Percentiles rank a stretch among this genome's conserved stretches.
Conservation (phyloP, 2,329 filamentous ascomycete species). For the Aspergillus ruber region DNA sequence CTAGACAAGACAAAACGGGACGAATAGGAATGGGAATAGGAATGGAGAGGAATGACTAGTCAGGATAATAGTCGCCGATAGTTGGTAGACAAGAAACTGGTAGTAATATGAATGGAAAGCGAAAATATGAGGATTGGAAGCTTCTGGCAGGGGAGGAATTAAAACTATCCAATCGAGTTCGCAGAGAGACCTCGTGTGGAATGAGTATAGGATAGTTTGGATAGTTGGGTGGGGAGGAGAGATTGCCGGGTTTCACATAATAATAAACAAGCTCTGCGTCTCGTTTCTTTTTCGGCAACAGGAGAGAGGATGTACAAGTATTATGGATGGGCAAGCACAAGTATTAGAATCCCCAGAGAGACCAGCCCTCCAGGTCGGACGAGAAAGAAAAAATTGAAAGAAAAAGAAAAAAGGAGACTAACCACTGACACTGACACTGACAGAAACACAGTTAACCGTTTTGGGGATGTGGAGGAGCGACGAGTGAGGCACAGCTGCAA, state of each 20-base stretch:
- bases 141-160: neutral
- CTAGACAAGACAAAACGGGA: too few species aligned
- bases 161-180: neutral
- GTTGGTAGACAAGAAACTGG: neutral
- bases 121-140: neutral
- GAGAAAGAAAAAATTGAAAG: neutral
- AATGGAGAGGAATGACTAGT: neutral
- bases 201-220: neutral
- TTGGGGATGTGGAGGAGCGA: neutral
- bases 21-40: neutral
- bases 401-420: neutral
- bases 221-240: neutral
- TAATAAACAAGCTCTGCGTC: neutral
- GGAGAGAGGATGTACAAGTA: too few species aligned
- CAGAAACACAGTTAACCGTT: neutral
- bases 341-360: neutral
- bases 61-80: too few species aligned
- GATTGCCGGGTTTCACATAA: neutral
- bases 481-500: neutral
- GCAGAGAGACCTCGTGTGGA: neutral
- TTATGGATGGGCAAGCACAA: too few species aligned
- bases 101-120: neutral
- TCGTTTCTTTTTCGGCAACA: too few species aligned
- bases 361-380: neutral
- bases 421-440: neutral